A percentile compares a stretch with the other conserved stretches of the same genome.
These are phyloP conservation scores for Chrysoporthe cubensis DNA, from an alignment of 2,329 filamentous ascomycete species.

Conservation along the genomic window DNA sequence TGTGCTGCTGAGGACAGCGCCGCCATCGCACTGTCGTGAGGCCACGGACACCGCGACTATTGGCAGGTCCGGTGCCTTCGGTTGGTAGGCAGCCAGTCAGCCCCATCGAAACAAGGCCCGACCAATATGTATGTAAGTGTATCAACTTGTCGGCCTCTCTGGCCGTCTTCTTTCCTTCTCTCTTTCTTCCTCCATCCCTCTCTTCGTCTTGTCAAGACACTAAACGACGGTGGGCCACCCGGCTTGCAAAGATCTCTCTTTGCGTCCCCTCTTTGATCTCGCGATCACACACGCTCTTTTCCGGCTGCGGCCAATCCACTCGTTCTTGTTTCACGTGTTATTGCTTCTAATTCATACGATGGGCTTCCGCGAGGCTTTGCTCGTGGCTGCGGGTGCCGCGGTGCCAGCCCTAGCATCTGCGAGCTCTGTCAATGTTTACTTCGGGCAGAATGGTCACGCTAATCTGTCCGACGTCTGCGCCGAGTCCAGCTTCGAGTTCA, in stretches of 20 bases:
- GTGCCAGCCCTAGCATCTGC: slow-evolving; percentile 29
- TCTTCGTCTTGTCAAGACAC: slow-evolving; percentile 34
- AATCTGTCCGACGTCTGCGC: slow-evolving; percentile 39
- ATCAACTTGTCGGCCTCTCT: slow-evolving; percentile 8
- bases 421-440: slow-evolving; percentile 29
- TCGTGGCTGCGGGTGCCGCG: slow-evolving; percentile 28
- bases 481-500: slow-evolving; percentile 42
- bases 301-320: slow-evolving; percentile 30
- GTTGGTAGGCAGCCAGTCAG: background rate
- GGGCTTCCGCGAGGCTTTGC: slow-evolving; percentile 21
- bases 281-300: slow-evolving; percentile 34
- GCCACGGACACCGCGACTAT: background rate
- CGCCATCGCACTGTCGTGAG: background rate
- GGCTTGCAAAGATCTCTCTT: slow-evolving; percentile 39
- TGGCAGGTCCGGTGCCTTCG: background rate
- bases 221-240: slow-evolving; percentile 33
- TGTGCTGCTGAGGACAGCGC: background rate
- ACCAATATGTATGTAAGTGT: slow-evolving; percentile 17
- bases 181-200: slow-evolving; percentile 22
- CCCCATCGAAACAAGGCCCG: background rate
- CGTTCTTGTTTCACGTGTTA: slow-evolving; percentile 30
- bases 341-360: slow-evolving; percentile 31
- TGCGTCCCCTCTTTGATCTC: slow-evolving; percentile 40
- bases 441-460: slow-evolving; percentile 36
- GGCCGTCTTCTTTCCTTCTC: slow-evolving; percentile 6